phyloP scores from a whole-genome alignment of 345 rosid species.

The Corymbia maculata region DNA sequence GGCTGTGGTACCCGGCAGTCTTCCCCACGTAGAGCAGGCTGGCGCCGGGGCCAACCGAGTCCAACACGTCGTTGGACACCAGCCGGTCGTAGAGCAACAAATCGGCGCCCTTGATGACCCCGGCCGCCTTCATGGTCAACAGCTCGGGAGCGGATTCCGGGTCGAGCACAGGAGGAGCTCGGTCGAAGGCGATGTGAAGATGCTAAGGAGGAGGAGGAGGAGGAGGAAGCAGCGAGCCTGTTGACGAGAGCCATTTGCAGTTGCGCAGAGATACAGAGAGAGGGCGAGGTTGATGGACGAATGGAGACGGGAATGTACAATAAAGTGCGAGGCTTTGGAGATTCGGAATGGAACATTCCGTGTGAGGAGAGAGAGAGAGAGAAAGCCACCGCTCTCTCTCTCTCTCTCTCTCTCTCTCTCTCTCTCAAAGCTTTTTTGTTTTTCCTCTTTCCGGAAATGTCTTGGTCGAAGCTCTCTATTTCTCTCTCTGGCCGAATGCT shows the following conservation, averaged over 20 bases:
- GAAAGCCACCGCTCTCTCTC: neutral
- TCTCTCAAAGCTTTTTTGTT: too few species aligned
- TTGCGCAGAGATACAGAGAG: neutral
- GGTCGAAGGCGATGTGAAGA: neutral
- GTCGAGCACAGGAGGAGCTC: neutral
- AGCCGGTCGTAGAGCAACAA: slow-evolving; percentile 84
- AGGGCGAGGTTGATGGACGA: neutral
- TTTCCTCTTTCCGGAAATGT: too few species aligned
- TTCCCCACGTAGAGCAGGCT: slow-evolving; percentile 92
- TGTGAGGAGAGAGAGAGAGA: neutral
- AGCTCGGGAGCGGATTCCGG: slow-evolving; percentile 27
- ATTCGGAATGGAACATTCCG: neutral
- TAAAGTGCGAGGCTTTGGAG: neutral
- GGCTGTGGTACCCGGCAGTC: slow-evolving; percentile 98
- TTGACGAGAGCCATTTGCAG: slow-evolving; percentile 3
- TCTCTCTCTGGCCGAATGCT: too few species aligned
- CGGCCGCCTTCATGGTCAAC: slow-evolving; percentile 77
- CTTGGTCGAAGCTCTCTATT: too few species aligned
- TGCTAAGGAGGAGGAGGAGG: neutral
- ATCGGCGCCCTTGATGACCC: slow-evolving; percentile 72
- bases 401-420: too few species aligned
- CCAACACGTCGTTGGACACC: slow-evolving; percentile 88
- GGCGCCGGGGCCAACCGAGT: slow-evolving; percentile 68
- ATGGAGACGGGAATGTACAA: neutral
- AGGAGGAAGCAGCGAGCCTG: neutral